Conservation (phyloP, 371 early-diverging fungal genomes). For the Mortierella sp. region DNA sequence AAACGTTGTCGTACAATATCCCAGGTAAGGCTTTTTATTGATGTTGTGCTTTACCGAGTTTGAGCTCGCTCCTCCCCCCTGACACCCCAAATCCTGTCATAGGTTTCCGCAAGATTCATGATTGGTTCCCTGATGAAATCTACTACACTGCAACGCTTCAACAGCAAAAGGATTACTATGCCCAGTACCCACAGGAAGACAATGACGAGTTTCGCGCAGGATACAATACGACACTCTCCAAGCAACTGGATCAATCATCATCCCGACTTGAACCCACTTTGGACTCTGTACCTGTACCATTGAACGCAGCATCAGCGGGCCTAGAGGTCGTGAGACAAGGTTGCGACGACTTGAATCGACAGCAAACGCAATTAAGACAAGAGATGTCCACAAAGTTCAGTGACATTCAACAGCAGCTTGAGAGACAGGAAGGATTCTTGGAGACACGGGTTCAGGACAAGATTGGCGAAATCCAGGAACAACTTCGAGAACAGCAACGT, state of each 20-base stretch:
- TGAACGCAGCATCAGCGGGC: background rate
- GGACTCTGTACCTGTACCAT: background rate
- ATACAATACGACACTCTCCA: no score
- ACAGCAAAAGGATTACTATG: background rate
- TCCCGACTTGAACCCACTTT: background rate
- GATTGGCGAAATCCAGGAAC: no score
- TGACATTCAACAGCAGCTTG: no score
- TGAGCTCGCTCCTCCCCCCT: no score
- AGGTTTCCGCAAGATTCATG: constrained; percentile 6
- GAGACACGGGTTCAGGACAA: no score
- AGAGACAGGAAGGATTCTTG: no score
- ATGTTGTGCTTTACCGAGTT: background rate
- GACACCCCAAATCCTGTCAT: background rate
- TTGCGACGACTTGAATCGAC: background rate
- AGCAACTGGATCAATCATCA: background rate
- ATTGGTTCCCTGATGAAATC: constrained; percentile 3
- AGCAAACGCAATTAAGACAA: background rate
- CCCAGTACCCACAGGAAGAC: background rate
- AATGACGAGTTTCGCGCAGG: background rate
- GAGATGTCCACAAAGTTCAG: background rate
- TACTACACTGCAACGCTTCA: constrained; percentile 1
- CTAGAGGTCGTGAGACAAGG: background rate
- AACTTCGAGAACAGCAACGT: no score
- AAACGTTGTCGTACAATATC: constrained; percentile 3
- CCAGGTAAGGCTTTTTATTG: constrained; percentile 1